These are phyloP conservation scores for Apiospora rasikravindrae DNA, from an alignment of 2,329 filamentous ascomycete genomes.

Conservation along the genomic window DNA sequence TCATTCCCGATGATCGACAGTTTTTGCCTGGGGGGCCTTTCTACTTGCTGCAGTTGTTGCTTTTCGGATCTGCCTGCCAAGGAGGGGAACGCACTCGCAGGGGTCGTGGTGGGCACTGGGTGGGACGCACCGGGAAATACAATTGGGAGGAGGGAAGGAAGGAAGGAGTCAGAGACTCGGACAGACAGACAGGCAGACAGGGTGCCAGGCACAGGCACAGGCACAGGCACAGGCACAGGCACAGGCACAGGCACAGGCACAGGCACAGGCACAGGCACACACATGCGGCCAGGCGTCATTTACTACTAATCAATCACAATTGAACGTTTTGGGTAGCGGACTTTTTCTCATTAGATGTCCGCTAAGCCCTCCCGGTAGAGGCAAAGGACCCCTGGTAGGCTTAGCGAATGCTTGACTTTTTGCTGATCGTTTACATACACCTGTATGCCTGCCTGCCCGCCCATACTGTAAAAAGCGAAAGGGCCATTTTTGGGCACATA, in stretches of 20 bases:
- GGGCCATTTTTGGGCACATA: not conserved
- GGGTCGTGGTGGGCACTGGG: not conserved
- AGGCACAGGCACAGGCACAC: too few relatives aligned
- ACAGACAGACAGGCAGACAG: not conserved
- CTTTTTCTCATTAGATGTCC: not conserved
- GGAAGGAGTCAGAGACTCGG: not conserved
- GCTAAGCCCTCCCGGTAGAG: not conserved
- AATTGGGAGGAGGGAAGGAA: not conserved
- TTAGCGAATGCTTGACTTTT: constrained; percentile 13
- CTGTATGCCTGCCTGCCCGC: too few relatives aligned
- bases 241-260: too few relatives aligned
- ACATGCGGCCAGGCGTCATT: not conserved
- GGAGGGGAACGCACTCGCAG: not conserved
- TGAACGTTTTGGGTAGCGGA: not conserved
- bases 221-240: too few relatives aligned
- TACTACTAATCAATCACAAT: not conserved
- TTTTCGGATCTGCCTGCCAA: constrained; percentile 11
- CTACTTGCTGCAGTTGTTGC: not conserved
- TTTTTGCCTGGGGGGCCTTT: not conserved
- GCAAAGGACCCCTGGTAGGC: not conserved
- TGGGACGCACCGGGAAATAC: not conserved
- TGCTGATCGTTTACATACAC: not conserved
- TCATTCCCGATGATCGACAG: constrained; percentile 15
- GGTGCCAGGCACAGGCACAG: too few relatives aligned
- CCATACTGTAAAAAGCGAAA: not conserved